Percentiles rank a stretch among this genome's conserved stretches.
Evolutionary conservation across 371 early-diverging fungal genomes (phyloP).

Genomic region (Haplosporangium sp.): DNA sequence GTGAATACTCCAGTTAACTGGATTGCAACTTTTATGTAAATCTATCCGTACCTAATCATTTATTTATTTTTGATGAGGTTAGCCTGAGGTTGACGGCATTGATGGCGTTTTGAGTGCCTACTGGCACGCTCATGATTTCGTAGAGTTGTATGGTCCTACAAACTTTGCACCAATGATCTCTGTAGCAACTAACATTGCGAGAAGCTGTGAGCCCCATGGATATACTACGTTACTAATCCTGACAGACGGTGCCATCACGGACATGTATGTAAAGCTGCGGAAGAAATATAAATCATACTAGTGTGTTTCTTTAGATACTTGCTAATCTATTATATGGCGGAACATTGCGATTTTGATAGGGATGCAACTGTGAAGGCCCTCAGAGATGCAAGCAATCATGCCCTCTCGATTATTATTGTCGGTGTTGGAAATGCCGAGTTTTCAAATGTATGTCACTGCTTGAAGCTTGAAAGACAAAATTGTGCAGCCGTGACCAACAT

Average conservation of each 20-base stretch:
- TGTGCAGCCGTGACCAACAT: not conserved
- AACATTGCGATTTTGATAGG: conserved; percentile 20
- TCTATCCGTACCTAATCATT: too few relatives aligned
- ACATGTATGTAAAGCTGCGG: conserved; percentile 23
- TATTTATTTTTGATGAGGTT: not conserved
- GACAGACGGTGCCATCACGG: conserved; percentile 44
- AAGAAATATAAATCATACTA: not conserved
- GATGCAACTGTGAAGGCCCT: conserved; percentile 58
- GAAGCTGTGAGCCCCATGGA: conserved; percentile 2
- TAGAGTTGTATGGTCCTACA: conserved; percentile 64
- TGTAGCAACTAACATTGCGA: conserved; percentile 22
- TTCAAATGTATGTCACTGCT: conserved; percentile 17
- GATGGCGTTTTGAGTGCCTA: conserved; percentile 61
- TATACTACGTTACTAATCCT: conserved; percentile 37
- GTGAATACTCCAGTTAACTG: not conserved
- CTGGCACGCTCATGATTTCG: conserved; percentile 40
- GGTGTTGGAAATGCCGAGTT: conserved; percentile 63
- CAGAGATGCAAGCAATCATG: conserved; percentile 55
- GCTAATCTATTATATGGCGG: not conserved
- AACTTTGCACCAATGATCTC: conserved; percentile 61
- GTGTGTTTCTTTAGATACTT: not conserved
- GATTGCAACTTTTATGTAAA: not conserved
- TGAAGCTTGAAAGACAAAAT: not conserved
- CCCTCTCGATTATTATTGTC: conserved; percentile 68
- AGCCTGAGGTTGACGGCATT: conserved; percentile 63